Percentiles rank a stretch among this genome's conserved stretches.
These are phyloP conservation scores for Chlorella sp. DNA, from an alignment of 139 green algal genomes.

Conservation along the genomic window DNA sequence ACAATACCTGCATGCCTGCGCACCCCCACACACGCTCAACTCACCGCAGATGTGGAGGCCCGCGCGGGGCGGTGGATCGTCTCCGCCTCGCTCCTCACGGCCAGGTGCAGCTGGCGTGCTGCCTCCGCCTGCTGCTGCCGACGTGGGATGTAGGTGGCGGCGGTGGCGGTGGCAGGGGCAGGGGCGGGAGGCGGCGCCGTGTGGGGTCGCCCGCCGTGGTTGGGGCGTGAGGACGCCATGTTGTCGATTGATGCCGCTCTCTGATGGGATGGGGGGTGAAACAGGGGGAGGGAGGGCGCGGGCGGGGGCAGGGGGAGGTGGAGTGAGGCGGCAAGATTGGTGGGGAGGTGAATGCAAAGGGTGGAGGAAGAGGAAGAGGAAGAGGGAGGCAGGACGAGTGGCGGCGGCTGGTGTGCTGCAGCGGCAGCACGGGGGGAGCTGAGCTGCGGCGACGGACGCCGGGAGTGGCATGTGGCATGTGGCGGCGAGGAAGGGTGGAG, in stretches of 20 bases:
- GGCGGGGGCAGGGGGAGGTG: not conserved
- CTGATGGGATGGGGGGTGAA: not conserved
- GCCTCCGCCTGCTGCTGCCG: conserved; percentile 14
- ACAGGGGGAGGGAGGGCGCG: not conserved
- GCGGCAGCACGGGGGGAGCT: no score
- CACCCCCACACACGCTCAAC: no score
- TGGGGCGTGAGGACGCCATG: not conserved
- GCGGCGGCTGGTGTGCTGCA: not conserved
- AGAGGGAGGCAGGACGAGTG: not conserved
- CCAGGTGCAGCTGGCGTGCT: not conserved
- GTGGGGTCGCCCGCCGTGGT: not conserved
- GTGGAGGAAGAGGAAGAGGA: not conserved
- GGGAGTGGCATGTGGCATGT: no score
- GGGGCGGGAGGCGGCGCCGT: not conserved
- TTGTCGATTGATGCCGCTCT: not conserved
- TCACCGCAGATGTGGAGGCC: not conserved
- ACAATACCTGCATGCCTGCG: not conserved
- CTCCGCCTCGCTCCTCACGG: conserved; percentile 14
- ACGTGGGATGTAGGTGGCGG: conserved; percentile 16
- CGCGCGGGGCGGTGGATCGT: conserved; percentile 25
- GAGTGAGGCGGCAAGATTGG: not conserved
- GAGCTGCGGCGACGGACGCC: no score
- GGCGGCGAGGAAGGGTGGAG: no score
- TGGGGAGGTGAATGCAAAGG: no score
- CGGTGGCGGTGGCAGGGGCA: not conserved